Conservation (phyloP, 2,329 filamentous ascomycete genomes). For the Pseudogymnoascus sp. region DNA sequence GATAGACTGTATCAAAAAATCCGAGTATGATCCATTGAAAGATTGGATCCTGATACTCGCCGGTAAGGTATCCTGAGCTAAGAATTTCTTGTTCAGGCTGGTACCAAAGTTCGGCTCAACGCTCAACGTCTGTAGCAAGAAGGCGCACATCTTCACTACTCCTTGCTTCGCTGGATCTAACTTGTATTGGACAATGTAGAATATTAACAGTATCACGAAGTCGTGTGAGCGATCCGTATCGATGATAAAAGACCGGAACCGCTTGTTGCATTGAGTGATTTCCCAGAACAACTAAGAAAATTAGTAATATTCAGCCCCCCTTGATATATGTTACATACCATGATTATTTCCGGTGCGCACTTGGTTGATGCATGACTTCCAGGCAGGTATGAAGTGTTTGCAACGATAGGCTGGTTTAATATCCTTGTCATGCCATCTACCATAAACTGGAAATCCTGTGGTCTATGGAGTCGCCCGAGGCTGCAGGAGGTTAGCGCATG, state of each 20-base stretch:
- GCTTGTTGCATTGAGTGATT: slow-evolving; percentile 91
- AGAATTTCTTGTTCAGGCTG: slow-evolving; percentile 82
- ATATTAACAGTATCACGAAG: slow-evolving; percentile 81
- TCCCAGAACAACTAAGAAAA: slow-evolving; percentile 70
- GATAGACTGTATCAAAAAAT: slow-evolving; percentile 92
- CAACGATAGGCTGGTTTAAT: slow-evolving; percentile 84
- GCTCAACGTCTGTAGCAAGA: slow-evolving; percentile 88
- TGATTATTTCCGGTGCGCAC: slow-evolving; percentile 91
- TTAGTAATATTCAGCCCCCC: neutral
- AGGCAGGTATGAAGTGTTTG: slow-evolving; percentile 79
- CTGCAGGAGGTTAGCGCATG: neutral
- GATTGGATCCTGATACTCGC: slow-evolving; percentile 69
- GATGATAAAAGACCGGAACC: slow-evolving; percentile 92
- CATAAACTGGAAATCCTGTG: slow-evolving; percentile 96
- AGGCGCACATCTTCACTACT: slow-evolving; percentile 93
- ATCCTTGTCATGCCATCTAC: slow-evolving; percentile 91
- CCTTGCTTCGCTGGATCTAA: slow-evolving; percentile 82
- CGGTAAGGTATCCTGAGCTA: slow-evolving; percentile 81
- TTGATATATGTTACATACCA: slow-evolving; percentile 34
- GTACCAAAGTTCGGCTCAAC: slow-evolving; percentile 85
- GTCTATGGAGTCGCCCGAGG: slow-evolving; percentile 67
- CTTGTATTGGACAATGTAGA: slow-evolving; percentile 87
- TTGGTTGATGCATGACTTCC: slow-evolving; percentile 71
- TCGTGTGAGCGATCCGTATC: slow-evolving; percentile 91
- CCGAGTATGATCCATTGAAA: slow-evolving; percentile 84